These are phyloP conservation scores for Neurospora sp. DNA, from an alignment of 2,329 filamentous ascomycete genomes.

Conservation along the genomic window DNA sequence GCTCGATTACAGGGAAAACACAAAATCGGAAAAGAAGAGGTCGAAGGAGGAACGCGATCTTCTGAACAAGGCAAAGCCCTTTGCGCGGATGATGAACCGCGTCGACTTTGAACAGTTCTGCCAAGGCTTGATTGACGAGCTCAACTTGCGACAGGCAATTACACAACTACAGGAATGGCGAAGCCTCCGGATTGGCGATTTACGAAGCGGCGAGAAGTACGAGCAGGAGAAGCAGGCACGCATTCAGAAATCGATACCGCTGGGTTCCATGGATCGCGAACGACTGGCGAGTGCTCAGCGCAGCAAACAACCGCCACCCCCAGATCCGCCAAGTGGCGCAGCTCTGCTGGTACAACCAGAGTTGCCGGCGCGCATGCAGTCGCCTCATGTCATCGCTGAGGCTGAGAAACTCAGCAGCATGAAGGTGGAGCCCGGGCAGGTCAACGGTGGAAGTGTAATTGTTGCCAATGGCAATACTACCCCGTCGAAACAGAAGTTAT, in stretches of 20 bases:
- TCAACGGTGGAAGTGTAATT: constrained; percentile 22
- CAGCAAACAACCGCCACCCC: constrained; percentile 53
- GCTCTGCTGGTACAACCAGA: constrained; percentile 71
- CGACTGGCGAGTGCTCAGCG: constrained; percentile 62
- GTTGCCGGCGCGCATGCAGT: constrained; percentile 49
- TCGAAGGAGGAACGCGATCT: constrained; percentile 92
- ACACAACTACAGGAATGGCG: constrained; percentile 90
- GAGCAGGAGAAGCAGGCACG: constrained; percentile 77
- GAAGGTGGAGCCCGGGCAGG: constrained; percentile 24
- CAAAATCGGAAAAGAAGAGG: constrained; percentile 80
- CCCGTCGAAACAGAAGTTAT: constrained; percentile 40
- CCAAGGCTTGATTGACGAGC: constrained; percentile 78
- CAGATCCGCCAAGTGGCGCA: constrained; percentile 64
- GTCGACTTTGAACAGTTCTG: constrained; percentile 81
- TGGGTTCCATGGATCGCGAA: constrained; percentile 77
- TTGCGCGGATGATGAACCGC: constrained; percentile 92
- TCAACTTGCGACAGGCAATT: constrained; percentile 85
- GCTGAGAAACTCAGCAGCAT: constrained; percentile 34
- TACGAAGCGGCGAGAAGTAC: constrained; percentile 83
- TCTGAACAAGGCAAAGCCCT: constrained; percentile 87
- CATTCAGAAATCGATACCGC: constrained; percentile 57
- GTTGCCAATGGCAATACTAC: constrained; percentile 22
- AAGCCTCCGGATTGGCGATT: constrained; percentile 68
- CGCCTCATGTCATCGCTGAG: constrained; percentile 21
- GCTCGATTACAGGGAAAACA: constrained; percentile 88